A percentile compares a stretch with the other conserved stretches of the same genome.
phyloP scores from a whole-genome alignment of 352 stramenopile genomes.

The Phytophthora constricta region DNA sequence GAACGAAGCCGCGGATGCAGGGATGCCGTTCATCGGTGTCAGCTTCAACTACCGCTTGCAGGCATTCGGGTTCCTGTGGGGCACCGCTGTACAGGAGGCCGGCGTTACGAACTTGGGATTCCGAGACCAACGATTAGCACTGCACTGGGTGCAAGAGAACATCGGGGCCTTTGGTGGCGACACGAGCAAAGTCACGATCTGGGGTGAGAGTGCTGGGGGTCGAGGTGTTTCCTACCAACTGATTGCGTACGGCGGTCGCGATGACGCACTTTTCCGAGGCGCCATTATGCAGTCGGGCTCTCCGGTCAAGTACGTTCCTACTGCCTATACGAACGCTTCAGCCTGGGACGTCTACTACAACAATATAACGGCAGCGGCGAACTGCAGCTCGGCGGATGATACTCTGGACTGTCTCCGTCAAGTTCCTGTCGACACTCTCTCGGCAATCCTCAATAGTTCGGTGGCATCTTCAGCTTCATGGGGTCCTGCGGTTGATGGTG shows the following conservation, averaged over 20 bases:
- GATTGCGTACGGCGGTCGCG: constrained; percentile 29
- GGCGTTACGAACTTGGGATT: constrained; percentile 80
- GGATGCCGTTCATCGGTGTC: constrained; percentile 41
- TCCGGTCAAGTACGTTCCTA: constrained; percentile 2
- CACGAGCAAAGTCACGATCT: constrained; percentile 22
- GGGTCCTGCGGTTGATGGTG: constrained; percentile 29
- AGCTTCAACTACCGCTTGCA: constrained; percentile 50
- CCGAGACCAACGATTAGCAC: constrained; percentile 78
- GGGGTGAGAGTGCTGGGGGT: constrained; percentile 49
- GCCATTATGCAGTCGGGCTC: constrained; percentile 35
- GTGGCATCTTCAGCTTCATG: constrained; percentile 19
- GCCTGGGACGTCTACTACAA: constrained; percentile 35
- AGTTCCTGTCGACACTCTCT: constrained; percentile 28
- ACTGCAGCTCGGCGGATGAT: constrained; percentile 25
- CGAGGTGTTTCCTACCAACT: constrained; percentile 33
- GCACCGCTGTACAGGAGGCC: constrained; percentile 36
- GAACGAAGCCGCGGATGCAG: constrained; percentile 19
- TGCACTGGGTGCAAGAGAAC: constrained; percentile 64
- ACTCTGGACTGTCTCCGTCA: constrained; percentile 31
- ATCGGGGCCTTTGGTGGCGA: constrained; percentile 28
- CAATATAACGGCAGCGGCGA: constrained; percentile 23
- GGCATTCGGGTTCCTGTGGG: constrained; percentile 41
- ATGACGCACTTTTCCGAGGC: constrained; percentile 29
- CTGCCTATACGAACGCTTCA: constrained; percentile 15
- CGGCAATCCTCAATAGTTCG: constrained; percentile 30